Percentiles rank a stretch among this genome's conserved stretches.
Conservation (phyloP, 495 filamentous ascomycete species). For the Diplogelasinospora grovesii region DNA sequence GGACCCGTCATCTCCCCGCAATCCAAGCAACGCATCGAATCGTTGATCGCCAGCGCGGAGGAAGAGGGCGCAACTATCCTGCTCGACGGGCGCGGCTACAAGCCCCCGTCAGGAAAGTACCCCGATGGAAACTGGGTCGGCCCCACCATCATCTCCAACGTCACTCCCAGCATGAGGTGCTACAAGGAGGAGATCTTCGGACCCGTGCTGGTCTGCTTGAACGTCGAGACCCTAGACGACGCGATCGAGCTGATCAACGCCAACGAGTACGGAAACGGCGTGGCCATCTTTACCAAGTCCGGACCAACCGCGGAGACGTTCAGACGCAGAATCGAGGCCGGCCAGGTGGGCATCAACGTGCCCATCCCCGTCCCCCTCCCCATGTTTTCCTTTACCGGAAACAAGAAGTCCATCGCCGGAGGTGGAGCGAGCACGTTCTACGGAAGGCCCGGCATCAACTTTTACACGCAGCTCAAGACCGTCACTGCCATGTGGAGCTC, state of each 20-base stretch:
- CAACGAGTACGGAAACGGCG: slow-evolving; percentile 63
- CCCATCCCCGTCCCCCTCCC: slow-evolving; percentile 82
- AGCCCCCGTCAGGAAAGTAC: slow-evolving; percentile 85
- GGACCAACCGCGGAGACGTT: slow-evolving; percentile 56
- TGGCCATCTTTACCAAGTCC: slow-evolving; percentile 57
- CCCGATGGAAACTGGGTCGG: slow-evolving; percentile 95
- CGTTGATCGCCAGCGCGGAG: slow-evolving; percentile 81
- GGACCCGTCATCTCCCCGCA: slow-evolving; percentile 96
- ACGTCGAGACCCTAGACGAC: slow-evolving; percentile 77
- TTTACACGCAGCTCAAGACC: slow-evolving; percentile 97
- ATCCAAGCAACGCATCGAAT: slow-evolving; percentile 84
- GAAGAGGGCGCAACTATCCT: slow-evolving; percentile 90
- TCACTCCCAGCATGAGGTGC: slow-evolving; percentile 86
- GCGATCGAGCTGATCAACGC: slow-evolving; percentile 58
- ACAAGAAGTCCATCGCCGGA: slow-evolving; percentile 93
- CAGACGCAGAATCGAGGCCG: slow-evolving; percentile 62
- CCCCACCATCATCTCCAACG: slow-evolving; percentile 91
- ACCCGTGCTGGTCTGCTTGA: slow-evolving; percentile 81
- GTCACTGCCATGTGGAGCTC: slow-evolving; percentile 87
- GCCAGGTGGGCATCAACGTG: slow-evolving; percentile 76
- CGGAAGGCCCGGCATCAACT: slow-evolving; percentile 81
- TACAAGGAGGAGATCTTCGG: slow-evolving; percentile 98
- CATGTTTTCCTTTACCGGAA: slow-evolving; percentile 97
- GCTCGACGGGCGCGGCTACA: slow-evolving; percentile 85
- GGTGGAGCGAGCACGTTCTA: slow-evolving; percentile 95